phyloP scores from a whole-genome alignment of 177 flowering plant genomes.

The Tripterygium wilfordii region DNA sequence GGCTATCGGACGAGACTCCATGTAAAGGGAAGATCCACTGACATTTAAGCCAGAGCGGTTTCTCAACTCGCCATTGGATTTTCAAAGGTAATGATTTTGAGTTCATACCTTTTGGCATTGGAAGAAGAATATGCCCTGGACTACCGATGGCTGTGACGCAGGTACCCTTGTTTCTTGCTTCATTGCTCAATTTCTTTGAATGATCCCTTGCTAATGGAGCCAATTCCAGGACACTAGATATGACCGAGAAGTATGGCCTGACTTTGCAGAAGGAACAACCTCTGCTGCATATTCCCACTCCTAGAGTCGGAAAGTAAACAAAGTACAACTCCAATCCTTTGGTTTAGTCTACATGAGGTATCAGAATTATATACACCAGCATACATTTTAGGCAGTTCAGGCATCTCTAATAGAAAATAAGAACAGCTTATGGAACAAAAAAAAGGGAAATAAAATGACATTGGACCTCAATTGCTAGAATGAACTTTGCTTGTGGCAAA shows the following conservation, averaged over 20 bases:
- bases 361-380: too few species aligned
- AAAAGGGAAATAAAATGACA: too few species aligned
- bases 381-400: too few species aligned
- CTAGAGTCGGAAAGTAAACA: too few species aligned
- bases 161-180: conserved; percentile 12
- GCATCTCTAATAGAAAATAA: too few species aligned
- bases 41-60: conserved; percentile 33
- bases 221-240: not conserved
- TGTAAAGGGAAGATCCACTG: conserved; percentile 23
- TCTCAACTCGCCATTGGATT: conserved; percentile 15
- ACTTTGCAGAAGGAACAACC: conserved; percentile 13
- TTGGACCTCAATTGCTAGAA: too few species aligned
- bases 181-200: conserved; percentile 9
- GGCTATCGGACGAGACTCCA: conserved; percentile 34
- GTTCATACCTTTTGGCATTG: conserved; percentile 33
- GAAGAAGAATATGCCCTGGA: conserved; percentile 45
- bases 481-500: too few species aligned
- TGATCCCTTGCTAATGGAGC: conserved; percentile 11
- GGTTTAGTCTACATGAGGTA: too few species aligned
- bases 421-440: too few species aligned
- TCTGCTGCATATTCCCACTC: conserved; percentile 16
- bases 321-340: too few species aligned
- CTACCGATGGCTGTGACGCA: conserved; percentile 23
- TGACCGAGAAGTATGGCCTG: conserved; percentile 10
- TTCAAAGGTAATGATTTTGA: conserved; percentile 35